A percentile compares a stretch with the other conserved stretches of the same genome.
phyloP scores from a whole-genome alignment of 179 eudicot species.

The Silene vulgaris region DNA sequence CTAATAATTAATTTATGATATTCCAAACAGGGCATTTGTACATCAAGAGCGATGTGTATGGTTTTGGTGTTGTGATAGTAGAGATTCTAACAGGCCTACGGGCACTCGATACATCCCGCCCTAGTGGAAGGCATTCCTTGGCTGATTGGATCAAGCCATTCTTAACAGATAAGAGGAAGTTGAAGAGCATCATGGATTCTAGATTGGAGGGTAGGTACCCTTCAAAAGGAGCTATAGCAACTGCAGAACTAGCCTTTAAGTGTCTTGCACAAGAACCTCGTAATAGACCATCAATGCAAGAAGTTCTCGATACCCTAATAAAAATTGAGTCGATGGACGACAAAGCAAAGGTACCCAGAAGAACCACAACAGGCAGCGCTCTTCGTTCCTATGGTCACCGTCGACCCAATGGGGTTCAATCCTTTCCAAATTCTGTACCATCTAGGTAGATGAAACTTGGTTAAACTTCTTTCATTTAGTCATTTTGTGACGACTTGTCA shows the following conservation, averaged over 20 bases:
- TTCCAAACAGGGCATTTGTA: constrained; percentile 36
- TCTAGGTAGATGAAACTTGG: constrained; percentile 22
- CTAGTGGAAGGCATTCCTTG: constrained; percentile 34
- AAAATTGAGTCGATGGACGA: constrained; percentile 42
- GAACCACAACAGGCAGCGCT: constrained; percentile 20
- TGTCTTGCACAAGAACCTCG: constrained; percentile 62
- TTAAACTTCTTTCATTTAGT: neutral
- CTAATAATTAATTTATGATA: neutral
- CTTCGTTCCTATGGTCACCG: constrained; percentile 25
- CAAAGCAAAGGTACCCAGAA: constrained; percentile 37
- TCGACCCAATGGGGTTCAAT: constrained; percentile 23
- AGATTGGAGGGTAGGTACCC: constrained; percentile 36
- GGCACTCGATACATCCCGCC: constrained; percentile 38
- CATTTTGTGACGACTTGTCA: constrained; percentile 8
- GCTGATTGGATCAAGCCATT: constrained; percentile 35
- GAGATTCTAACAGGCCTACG: constrained; percentile 43
- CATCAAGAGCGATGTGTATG: constrained; percentile 46
- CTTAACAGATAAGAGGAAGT: constrained; percentile 32
- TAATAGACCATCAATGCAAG: constrained; percentile 71
- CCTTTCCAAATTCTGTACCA: constrained; percentile 15
- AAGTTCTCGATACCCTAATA: constrained; percentile 55
- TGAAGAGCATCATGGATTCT: constrained; percentile 32
- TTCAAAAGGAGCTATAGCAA: constrained; percentile 32
- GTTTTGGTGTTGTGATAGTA: constrained; percentile 44
- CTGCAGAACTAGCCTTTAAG: constrained; percentile 56